Base-by-base conservation (phyloP, 257 asterid genomes). In the Thymus mandschuricus region DNA sequence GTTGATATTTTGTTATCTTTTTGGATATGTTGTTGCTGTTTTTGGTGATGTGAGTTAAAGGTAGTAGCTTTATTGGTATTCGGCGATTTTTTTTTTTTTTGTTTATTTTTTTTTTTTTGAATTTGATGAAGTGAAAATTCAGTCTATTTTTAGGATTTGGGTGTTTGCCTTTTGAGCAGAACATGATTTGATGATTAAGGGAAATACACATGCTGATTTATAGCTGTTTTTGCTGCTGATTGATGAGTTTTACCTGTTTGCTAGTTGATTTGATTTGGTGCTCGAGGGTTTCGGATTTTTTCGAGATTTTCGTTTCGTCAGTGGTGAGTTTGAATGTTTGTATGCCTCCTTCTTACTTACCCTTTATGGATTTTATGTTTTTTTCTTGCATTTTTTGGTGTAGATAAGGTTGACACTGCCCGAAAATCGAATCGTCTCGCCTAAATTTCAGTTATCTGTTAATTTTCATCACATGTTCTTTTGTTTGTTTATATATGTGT, bases 11-110 rank as follows among this genome's bases (percentile, higher is more conserved):
- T 52, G 61, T 55, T 71, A 60, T 71, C 76, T 66, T 71, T 68
- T 71, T 72, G 61, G 27, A 12, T 48, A 66, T 60, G 73, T 66
- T 70, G 74, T 72, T 64, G 54, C 79, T 75, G 44, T 74, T 77
- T 63, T 71, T 71, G 73, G 75, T 79, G 78, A 75, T 75, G 73
- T 44, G 82, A 49, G 78, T 67, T 50, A 79, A 80, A 80, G 83
- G 73, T 78, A 79, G 59, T 79, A 50, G 50, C 92, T 83, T 89
- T 86, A 73, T 74, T 70, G 80, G 76, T 68, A 58, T 79, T 70
- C 76, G 78, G 81, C 80, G 81, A 76, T 49, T 64, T 75, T 71
- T n/a, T n/a, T n/a, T n/a, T n/a, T n/a, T n/a, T n/a, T n/a, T n/a
- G n/a, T n/a, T n/a, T n/a, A n/a, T n/a, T n/a, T n/a, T n/a, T n/a